A percentile compares a stretch with the other conserved stretches of the same genome.
Evolutionary conservation across 257 asterid genomes (phyloP).

Genomic region (Petrea volubilis): DNA sequence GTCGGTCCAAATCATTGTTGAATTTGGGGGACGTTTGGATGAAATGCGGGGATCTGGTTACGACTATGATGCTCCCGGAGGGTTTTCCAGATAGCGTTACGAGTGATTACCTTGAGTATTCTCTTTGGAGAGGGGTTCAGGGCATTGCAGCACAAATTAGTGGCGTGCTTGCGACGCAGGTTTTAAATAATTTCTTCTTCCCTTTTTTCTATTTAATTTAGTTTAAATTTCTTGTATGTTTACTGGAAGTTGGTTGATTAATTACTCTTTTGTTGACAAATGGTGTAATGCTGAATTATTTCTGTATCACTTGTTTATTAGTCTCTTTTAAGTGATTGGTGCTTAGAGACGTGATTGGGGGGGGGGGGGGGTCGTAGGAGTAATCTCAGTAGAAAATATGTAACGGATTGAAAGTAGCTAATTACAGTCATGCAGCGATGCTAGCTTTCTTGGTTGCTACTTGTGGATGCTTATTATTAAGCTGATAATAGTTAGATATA

Average conservation of each 20-base stretch:
- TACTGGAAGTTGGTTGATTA: not conserved
- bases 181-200: constrained; percentile 15
- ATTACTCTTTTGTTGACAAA: not conserved
- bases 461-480: not conserved
- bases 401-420: not conserved
- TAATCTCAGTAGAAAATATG: not conserved
- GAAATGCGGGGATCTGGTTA: constrained; percentile 60
- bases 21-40: constrained; percentile 50
- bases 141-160: constrained; percentile 94
- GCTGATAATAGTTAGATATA: not conserved
- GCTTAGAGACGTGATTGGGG: not conserved
- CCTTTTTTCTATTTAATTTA: not conserved
- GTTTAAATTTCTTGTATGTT: not conserved
- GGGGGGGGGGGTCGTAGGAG: not conserved
- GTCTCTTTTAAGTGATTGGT: not conserved
- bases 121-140: constrained; percentile 98
- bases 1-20: constrained; percentile 27
- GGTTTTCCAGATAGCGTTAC: constrained; percentile 94
- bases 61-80: constrained; percentile 73
- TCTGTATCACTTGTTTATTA: not conserved
- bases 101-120: constrained; percentile 88
- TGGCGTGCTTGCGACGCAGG: constrained; percentile 98
- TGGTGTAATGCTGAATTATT: not conserved
- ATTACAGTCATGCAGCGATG: not conserved
- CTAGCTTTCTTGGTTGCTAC: not conserved